A percentile compares a stretch with the other conserved stretches of the same genome.
Conservation (phyloP, 768 basidiomycete genomes). For the Lactifluus volemus region DNA sequence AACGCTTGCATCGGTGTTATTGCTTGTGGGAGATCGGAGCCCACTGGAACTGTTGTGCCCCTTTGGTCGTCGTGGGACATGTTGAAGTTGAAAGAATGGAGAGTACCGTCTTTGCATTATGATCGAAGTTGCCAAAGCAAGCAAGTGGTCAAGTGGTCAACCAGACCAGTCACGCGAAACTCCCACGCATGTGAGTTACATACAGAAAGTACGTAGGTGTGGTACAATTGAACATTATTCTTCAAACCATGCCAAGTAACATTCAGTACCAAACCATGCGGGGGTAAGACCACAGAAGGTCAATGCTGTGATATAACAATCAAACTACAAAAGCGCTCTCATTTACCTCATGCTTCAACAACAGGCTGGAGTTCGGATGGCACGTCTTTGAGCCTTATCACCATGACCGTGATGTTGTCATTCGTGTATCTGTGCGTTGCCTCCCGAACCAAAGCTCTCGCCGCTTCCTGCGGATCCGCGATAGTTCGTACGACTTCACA, state of each 20-base stretch:
- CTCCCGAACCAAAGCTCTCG: slow-evolving; percentile 63
- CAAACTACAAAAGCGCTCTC: background rate
- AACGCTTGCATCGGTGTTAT: slow-evolving; percentile 8
- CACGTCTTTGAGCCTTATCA: slow-evolving; percentile 66
- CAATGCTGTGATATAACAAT: background rate
- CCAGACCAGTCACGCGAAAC: background rate
- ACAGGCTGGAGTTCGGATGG: slow-evolving; percentile 21
- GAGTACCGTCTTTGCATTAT: background rate
- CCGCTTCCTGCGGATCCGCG: slow-evolving; percentile 76
- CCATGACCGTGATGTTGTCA: slow-evolving; percentile 90
- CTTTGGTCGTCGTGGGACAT: background rate
- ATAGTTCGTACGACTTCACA: slow-evolving; percentile 73
- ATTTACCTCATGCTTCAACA: slow-evolving; percentile 4
- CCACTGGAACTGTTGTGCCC: too few species aligned
- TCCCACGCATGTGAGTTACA: background rate
- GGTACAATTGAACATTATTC: background rate
- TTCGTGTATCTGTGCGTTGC: slow-evolving; percentile 85
- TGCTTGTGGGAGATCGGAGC: too few species aligned
- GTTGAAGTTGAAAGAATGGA: background rate
- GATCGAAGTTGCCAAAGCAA: background rate
- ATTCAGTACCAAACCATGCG: background rate
- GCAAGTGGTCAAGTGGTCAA: too few species aligned
- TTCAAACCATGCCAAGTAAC: background rate
- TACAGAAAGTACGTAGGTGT: background rate
- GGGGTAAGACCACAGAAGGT: background rate